These are phyloP conservation scores for Fusarium sororula DNA, from an alignment of 2,329 filamentous ascomycete species.

Conservation along the genomic window DNA sequence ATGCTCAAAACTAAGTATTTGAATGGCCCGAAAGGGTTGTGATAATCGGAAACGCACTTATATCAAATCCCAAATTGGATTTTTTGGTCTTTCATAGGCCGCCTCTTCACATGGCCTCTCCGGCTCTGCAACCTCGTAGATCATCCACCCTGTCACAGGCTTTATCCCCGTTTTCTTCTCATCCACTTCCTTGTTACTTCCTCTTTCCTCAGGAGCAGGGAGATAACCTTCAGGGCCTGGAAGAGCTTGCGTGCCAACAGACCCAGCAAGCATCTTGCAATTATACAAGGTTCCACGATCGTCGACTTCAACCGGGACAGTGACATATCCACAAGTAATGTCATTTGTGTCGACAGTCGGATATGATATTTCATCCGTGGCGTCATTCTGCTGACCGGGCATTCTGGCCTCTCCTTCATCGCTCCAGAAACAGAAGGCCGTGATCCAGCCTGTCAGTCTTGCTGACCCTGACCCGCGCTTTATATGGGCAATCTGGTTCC, in stretches of 20 bases:
- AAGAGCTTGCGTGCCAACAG: background rate
- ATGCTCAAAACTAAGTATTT: no score
- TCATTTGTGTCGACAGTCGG: rapidly evolving
- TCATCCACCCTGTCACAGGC: background rate
- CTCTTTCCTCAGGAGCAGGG: rapidly evolving
- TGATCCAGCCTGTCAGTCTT: background rate
- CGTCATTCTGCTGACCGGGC: background rate
- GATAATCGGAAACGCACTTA: background rate
- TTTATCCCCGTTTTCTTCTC: background rate
- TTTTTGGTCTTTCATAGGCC: background rate
- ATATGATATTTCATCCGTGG: rapidly evolving
- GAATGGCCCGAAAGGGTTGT: no score
- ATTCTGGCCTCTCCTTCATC: background rate
- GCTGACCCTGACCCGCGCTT: rapidly evolving
- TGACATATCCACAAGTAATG: background rate
- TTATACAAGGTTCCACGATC: rapidly evolving
- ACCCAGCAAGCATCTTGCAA: background rate
- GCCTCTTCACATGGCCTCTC: background rate
- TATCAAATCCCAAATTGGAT: background rate
- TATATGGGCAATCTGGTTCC: background rate
- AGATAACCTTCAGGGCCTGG: background rate
- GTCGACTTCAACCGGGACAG: background rate
- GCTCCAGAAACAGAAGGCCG: background rate
- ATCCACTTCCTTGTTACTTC: rapidly evolving
- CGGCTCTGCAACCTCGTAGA: background rate